Conservation (phyloP, 257 asterid genomes). For the Solanum okadae region DNA sequence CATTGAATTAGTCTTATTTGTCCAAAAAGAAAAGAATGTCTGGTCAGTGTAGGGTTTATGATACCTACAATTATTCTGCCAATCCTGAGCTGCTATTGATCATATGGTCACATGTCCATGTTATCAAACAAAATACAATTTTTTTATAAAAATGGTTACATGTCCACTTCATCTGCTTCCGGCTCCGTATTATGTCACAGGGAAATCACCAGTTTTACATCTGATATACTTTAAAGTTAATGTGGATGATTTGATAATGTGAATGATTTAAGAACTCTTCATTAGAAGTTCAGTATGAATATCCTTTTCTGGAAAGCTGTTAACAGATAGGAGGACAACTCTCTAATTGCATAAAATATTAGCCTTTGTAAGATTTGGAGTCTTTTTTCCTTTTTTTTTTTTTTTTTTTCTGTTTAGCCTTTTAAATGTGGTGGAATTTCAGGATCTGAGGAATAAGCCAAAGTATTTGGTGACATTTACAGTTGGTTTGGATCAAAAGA, state of each 20-base stretch:
- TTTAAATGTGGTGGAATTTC: conserved; percentile 13
- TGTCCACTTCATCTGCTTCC: neutral
- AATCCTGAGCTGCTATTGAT: neutral
- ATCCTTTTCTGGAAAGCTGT: neutral
- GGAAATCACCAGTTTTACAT: neutral
- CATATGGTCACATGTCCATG: neutral
- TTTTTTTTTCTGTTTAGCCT: neutral
- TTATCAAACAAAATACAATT: neutral
- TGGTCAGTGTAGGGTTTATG: neutral
- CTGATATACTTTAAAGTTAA: neutral
- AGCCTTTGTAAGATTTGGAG: neutral
- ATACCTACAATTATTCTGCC: neutral
- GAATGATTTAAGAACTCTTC: neutral
- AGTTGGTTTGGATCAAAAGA: conserved; percentile 79
- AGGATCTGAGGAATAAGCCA: conserved; percentile 91
- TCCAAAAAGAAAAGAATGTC: neutral
- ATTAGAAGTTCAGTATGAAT: neutral
- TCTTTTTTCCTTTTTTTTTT: neutral
- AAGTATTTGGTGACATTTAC: conserved; percentile 90
- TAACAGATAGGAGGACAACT: neutral
- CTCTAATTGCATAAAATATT: neutral
- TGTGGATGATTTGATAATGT: neutral
- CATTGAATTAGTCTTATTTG: neutral
- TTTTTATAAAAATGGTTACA: neutral
- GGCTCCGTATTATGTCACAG: neutral